Evolutionary conservation across 768 basidiomycete genomes (phyloP).

Genomic region (Lactarius quietus): DNA sequence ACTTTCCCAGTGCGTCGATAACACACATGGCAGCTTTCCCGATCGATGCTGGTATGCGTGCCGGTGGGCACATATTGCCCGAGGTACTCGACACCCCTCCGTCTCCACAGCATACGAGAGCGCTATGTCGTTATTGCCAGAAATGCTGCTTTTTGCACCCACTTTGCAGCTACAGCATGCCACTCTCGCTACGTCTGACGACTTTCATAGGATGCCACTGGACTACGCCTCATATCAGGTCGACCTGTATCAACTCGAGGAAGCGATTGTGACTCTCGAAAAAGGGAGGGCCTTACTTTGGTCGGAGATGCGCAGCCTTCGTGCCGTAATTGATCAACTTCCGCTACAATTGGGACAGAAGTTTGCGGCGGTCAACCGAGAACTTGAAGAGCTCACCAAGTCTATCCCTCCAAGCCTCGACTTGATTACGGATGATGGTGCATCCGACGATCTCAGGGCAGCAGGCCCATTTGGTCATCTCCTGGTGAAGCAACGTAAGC

Average conservation of each 20-base stretch:
- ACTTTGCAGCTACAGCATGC: constrained; percentile 2
- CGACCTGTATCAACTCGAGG: neutral
- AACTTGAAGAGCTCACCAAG: neutral
- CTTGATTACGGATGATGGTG: neutral
- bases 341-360: neutral
- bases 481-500: neutral
- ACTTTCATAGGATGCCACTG: neutral
- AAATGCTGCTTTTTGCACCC: neutral
- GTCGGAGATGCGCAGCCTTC: neutral
- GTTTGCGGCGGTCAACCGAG: neutral
- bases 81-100: neutral
- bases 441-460: neutral
- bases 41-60: neutral
- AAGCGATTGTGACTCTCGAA: neutral
- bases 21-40: neutral
- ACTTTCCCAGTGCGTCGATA: neutral
- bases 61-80: neutral
- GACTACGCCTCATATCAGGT: neutral
- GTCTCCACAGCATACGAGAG: neutral
- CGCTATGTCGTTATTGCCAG: neutral
- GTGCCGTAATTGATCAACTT: neutral
- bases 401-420: neutral
- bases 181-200: neutral
- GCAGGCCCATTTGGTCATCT: neutral
- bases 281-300: neutral